A percentile compares a stretch with the other conserved stretches of the same genome.
Evolutionary conservation across 2,329 filamentous ascomycete genomes (phyloP).

Genomic region (Leptodontidium sp.): DNA sequence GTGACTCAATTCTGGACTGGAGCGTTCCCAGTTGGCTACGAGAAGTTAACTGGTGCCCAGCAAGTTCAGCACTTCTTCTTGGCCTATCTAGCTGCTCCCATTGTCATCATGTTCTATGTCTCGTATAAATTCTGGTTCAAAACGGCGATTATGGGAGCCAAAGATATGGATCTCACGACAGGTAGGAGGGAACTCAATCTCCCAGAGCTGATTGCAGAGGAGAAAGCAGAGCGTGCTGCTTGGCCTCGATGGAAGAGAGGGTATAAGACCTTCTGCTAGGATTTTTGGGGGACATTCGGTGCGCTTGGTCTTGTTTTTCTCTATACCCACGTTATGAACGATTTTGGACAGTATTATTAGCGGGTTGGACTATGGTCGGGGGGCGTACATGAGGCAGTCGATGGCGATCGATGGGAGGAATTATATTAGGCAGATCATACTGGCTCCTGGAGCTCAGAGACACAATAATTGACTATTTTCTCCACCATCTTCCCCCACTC

Average conservation of each 20-base stretch:
- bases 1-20: conserved; percentile 89
- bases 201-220: conserved; percentile 78
- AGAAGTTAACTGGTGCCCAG: conserved; percentile 51
- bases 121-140: conserved; percentile 78
- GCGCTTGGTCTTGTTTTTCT: not conserved
- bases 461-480: not conserved
- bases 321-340: conserved; percentile 14
- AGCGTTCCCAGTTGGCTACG: conserved; percentile 74
- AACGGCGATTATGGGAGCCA: conserved; percentile 70
- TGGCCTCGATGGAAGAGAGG: conserved; percentile 82
- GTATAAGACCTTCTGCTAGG: conserved; percentile 76
- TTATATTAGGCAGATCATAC: not conserved
- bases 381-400: not conserved
- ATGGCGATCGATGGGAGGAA: not conserved
- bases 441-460: not conserved
- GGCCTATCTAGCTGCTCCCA: conserved; percentile 73
- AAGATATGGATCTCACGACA: conserved; percentile 87
- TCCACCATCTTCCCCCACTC: not conserved
- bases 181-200: conserved; percentile 87
- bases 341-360: conserved; percentile 13
- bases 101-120: conserved; percentile 73
- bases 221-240: conserved; percentile 73
- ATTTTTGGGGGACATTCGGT: not conserved
- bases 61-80: conserved; percentile 76
- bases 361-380: not conserved